Conservation (phyloP, 805 yeast species). For the Saccharomyces jurei region DNA sequence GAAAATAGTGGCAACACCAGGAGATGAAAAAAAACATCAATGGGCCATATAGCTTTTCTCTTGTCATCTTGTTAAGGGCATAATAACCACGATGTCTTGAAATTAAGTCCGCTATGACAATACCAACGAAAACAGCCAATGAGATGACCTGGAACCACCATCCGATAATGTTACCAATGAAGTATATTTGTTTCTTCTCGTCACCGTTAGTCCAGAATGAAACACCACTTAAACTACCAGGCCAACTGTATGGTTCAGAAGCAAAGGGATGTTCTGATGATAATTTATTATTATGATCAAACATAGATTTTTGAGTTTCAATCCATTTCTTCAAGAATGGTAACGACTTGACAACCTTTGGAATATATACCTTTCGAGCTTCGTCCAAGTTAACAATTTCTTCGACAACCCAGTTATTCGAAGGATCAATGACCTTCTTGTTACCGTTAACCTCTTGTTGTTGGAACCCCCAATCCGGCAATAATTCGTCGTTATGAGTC, state of each 20-base stretch:
- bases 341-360: slow-evolving; percentile 51
- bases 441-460: slow-evolving; percentile 95
- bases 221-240: slow-evolving; percentile 79
- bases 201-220: slow-evolving; percentile 85
- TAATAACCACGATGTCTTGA: slow-evolving; percentile 62
- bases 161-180: slow-evolving; percentile 83
- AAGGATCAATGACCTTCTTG: slow-evolving; percentile 61
- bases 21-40: slow-evolving; percentile 78
- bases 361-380: slow-evolving; percentile 51
- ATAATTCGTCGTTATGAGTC: slow-evolving; percentile 74
- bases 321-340: slow-evolving; percentile 83
- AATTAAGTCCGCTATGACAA: slow-evolving; percentile 66
- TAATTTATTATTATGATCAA: slow-evolving; percentile 82
- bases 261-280: slow-evolving; percentile 92
- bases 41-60: slow-evolving; percentile 68
- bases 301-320: slow-evolving; percentile 84
- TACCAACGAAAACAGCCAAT: slow-evolving; percentile 53
- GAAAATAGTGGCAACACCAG: slow-evolving; percentile 84
- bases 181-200: slow-evolving; percentile 70
- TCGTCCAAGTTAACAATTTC: slow-evolving; percentile 59
- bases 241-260: slow-evolving; percentile 88
- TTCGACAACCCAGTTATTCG: slow-evolving; percentile 72
- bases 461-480: slow-evolving; percentile 91
- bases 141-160: slow-evolving; percentile 76
- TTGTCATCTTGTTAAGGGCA: slow-evolving; percentile 51